A percentile compares a stretch with the other conserved stretches of the same genome.
Evolutionary conservation across 225 moss, liverwort and hornwort species (phyloP).

Genomic region (Asterella californica): DNA sequence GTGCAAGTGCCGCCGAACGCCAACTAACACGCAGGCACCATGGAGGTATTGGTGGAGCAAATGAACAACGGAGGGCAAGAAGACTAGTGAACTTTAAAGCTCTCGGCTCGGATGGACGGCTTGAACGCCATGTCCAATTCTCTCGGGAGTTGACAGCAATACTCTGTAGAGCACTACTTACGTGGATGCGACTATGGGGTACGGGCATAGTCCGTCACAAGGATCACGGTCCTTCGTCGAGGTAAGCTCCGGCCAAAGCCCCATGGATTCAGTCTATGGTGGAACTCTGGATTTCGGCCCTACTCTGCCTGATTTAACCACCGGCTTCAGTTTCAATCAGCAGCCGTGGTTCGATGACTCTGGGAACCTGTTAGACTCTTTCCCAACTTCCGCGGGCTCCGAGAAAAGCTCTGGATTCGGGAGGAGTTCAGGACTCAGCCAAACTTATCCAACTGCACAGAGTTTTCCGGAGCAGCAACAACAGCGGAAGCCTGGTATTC

Average conservation of each 20-base stretch:
- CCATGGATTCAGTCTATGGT: conserved; percentile 20
- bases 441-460: conserved; percentile 8
- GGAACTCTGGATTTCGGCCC: conserved; percentile 24
- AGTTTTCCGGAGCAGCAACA: conserved; percentile 2
- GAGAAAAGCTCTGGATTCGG: conserved; percentile 5
- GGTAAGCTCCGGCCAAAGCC: conserved; percentile 15
- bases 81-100: neutral
- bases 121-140: conserved; percentile 20
- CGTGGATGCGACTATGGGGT: conserved; percentile 14
- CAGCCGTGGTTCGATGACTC: conserved; percentile 22
- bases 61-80: conserved; percentile 18
- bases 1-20: neutral
- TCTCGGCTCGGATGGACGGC: conserved; percentile 26
- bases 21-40: neutral
- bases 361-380: neutral
- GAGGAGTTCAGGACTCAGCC: conserved; percentile 4
- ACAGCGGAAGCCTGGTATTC: neutral
- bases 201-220: conserved; percentile 6
- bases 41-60: conserved; percentile 35
- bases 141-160: conserved; percentile 7
- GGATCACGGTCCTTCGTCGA: conserved; percentile 2
- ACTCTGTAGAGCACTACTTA: conserved; percentile 3
- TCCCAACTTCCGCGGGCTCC: neutral
- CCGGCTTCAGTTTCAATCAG: neutral
- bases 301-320: neutral